Percentiles rank a stretch among this genome's conserved stretches.
phyloP scores from a whole-genome alignment of 768 basidiomycete species.

The Leccinum uliginosum region DNA sequence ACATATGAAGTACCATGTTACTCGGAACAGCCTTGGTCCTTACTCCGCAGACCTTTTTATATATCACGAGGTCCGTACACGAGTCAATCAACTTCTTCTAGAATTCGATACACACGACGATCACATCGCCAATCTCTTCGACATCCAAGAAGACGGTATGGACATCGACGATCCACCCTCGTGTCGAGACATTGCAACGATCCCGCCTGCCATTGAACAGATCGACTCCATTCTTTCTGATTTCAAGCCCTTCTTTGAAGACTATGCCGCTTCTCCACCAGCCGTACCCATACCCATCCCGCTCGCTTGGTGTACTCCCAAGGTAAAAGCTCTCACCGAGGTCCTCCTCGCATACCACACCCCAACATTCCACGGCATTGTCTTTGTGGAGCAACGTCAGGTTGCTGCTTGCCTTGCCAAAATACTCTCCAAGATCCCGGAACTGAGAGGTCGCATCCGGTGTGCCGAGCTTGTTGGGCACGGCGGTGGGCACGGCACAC shows the following conservation, averaged over 20 bases:
- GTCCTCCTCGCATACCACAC: constrained; percentile 53
- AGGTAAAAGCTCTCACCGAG: constrained; percentile 59
- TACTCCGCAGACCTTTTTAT: constrained; percentile 73
- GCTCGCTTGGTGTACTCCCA: constrained; percentile 70
- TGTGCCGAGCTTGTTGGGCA: constrained; percentile 72
- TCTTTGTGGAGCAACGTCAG: constrained; percentile 86
- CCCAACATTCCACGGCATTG: constrained; percentile 67
- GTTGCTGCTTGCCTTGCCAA: constrained; percentile 66
- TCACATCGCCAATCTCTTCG: constrained; percentile 14
- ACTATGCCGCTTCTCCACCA: constrained; percentile 23
- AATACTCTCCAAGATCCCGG: constrained; percentile 57
- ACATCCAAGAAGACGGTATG: constrained; percentile 22
- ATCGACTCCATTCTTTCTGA: constrained; percentile 46
- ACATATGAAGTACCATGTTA: constrained; percentile 57
- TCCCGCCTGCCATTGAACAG: constrained; percentile 43
- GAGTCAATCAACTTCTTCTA: constrained; percentile 39
- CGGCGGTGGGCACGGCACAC: constrained; percentile 36
- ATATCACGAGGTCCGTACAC: constrained; percentile 53
- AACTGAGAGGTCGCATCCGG: constrained; percentile 51
- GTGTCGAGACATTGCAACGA: constrained; percentile 11
- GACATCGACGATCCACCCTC: constrained; percentile 24
- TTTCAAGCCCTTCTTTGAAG: constrained; percentile 38
- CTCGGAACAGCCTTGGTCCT: constrained; percentile 61
- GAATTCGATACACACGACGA: constrained; percentile 22
- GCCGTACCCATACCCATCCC: constrained; percentile 39